phyloP scores from a whole-genome alignment of 2,329 filamentous ascomycete genomes.

The Aspergillus intermedius region DNA sequence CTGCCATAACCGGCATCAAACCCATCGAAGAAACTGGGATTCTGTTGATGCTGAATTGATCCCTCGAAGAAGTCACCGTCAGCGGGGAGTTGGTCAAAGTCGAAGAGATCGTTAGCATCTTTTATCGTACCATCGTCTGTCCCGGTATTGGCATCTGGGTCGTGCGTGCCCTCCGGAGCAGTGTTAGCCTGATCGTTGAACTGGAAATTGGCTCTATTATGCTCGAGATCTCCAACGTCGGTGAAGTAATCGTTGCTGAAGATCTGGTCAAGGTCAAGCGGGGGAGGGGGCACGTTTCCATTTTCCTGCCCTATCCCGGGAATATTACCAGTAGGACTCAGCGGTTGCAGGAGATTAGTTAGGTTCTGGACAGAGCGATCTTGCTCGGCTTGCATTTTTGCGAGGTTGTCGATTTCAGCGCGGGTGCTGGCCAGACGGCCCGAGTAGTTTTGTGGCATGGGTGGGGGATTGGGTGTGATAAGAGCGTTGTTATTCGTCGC shows the following conservation, averaged over 20 bases:
- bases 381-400: constrained; percentile 73
- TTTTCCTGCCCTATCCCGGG: constrained; percentile 54
- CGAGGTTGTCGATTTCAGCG: constrained; percentile 69
- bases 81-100: constrained; percentile 33
- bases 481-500: constrained; percentile 50
- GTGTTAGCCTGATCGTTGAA: constrained; percentile 15
- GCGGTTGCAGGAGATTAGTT: constrained; percentile 65
- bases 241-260: constrained; percentile 53
- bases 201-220: constrained; percentile 20
- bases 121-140: constrained; percentile 17
- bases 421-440: constrained; percentile 57
- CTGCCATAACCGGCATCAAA: constrained; percentile 24
- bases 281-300: constrained; percentile 35
- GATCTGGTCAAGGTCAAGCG: constrained; percentile 53
- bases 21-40: constrained; percentile 26
- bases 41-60: constrained; percentile 17
- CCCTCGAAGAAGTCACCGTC: constrained; percentile 29
- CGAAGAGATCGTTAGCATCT: constrained; percentile 37
- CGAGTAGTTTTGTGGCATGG: constrained; percentile 46
- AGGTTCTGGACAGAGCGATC: constrained; percentile 69
- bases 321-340: constrained; percentile 73
- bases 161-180: constrained; percentile 9
- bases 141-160: constrained; percentile 14
- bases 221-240: constrained; percentile 31
- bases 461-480: constrained; percentile 49